Evolutionary conservation across 1,139 yeast genomes (phyloP).

Genomic region (Geotrichum australiense): DNA sequence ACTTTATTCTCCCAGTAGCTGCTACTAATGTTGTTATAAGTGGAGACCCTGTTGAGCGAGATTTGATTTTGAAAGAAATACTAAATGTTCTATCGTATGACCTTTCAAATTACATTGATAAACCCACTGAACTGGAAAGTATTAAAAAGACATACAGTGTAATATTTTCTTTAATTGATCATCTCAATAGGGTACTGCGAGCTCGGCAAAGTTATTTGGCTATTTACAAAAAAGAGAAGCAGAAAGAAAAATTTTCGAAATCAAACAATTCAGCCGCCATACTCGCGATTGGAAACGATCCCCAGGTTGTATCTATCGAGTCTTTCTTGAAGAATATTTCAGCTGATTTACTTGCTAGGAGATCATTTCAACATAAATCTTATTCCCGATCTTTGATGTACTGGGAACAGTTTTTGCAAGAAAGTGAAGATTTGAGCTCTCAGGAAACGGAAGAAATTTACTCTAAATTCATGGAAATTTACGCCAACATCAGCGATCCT

Average conservation of each 20-base stretch:
- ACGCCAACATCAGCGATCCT: slow-evolving; percentile 79
- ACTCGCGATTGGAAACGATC: slow-evolving; percentile 14
- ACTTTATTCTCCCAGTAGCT: slow-evolving; percentile 73
- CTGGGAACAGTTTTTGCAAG: slow-evolving; percentile 66
- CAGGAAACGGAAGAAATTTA: slow-evolving; percentile 28
- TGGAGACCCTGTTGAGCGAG: slow-evolving; percentile 40
- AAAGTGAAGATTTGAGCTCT: slow-evolving; percentile 37
- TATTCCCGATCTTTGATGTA: slow-evolving; percentile 86
- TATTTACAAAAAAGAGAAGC: slow-evolving; percentile 16
- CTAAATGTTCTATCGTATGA: slow-evolving; percentile 45
- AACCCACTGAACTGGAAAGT: slow-evolving; percentile 43
- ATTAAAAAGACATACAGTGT: slow-evolving; percentile 49
- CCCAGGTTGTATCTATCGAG: slow-evolving; percentile 31
- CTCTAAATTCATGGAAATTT: slow-evolving; percentile 57
- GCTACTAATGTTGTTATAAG: slow-evolving; percentile 59
- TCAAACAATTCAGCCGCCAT: slow-evolving; percentile 4
- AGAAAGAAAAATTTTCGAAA: slow-evolving; percentile 12
- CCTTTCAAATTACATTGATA: slow-evolving; percentile 36
- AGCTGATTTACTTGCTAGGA: slow-evolving; percentile 60
- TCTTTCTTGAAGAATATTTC: slow-evolving; percentile 52
- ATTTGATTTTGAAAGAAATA: slow-evolving; percentile 52
- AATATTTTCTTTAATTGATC: slow-evolving; percentile 73
- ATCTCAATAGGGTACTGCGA: slow-evolving; percentile 69
- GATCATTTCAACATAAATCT: slow-evolving; percentile 78
- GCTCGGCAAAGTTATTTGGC: slow-evolving; percentile 29